These are phyloP conservation scores for Corylus americana DNA, from an alignment of 306 rosid species.

Conservation along the genomic window DNA sequence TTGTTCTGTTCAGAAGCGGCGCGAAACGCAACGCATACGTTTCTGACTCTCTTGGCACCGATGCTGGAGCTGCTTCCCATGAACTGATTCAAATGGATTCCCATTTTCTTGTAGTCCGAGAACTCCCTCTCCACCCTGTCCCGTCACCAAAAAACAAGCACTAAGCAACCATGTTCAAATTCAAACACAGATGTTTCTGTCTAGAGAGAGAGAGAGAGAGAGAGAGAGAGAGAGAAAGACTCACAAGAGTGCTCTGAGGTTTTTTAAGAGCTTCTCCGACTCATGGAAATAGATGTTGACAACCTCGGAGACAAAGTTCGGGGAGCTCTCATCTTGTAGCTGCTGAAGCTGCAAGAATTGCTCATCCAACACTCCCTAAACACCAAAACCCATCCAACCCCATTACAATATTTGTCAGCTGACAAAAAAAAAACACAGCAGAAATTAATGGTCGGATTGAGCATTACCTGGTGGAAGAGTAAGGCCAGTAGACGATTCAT, in stretches of 20 bases:
- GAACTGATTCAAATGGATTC: constrained; percentile 88
- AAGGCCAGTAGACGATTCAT: constrained; percentile 92
- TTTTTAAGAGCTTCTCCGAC: constrained; percentile 82
- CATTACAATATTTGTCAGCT: neutral
- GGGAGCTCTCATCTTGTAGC: constrained; percentile 87
- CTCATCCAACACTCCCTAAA: constrained; percentile 86
- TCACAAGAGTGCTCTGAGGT: constrained; percentile 74
- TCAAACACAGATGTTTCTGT: neutral
- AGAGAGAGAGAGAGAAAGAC: neutral
- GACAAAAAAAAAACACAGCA: neutral
- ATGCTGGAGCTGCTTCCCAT: constrained; percentile 97
- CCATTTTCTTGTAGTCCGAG: constrained; percentile 74
- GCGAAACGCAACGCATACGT: constrained; percentile 90
- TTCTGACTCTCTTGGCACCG: constrained; percentile 88
- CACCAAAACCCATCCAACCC: neutral
- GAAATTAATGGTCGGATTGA: no score
- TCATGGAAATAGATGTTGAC: constrained; percentile 91
- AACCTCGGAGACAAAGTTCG: constrained; percentile 88
- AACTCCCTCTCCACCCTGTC: constrained; percentile 72
- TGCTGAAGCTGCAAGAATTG: constrained; percentile 95
- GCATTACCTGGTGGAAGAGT: constrained; percentile 86
- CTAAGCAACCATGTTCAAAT: no score
- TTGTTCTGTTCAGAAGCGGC: constrained; percentile 76
- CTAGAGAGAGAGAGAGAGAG: neutral
- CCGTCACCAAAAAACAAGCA: neutral